A percentile compares a stretch with the other conserved stretches of the same genome.
phyloP scores from a whole-genome alignment of 1,284 basidiomycete species.

The Ustilago trichophora region DNA sequence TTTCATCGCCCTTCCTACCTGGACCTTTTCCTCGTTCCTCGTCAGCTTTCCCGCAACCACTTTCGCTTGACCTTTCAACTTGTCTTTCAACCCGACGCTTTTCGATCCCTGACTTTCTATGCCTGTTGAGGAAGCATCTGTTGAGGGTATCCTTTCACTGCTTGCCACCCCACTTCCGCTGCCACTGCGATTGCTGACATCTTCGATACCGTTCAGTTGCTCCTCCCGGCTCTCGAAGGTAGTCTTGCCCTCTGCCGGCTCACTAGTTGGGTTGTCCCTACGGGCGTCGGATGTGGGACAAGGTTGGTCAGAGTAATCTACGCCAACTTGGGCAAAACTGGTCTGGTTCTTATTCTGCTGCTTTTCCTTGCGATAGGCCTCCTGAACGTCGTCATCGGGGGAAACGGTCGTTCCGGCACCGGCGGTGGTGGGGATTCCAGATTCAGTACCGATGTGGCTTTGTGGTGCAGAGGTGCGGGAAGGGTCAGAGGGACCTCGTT shows the following conservation, averaged over 20 bases:
- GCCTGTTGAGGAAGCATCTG: neutral
- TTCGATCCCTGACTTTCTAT: neutral
- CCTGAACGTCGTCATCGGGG: conserved; percentile 24
- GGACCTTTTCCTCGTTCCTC: conserved; percentile 28
- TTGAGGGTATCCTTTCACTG: neutral
- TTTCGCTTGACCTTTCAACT: conserved; percentile 41
- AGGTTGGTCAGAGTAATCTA: conserved; percentile 32
- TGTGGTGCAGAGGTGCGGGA: conserved; percentile 17
- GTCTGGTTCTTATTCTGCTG: conserved; percentile 10
- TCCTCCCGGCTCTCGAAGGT: conserved; percentile 2
- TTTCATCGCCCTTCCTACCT: conserved; percentile 22
- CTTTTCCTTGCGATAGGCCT: too few species aligned
- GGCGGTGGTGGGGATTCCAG: conserved; percentile 43
- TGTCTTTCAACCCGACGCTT: conserved; percentile 24
- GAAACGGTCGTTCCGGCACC: conserved; percentile 44
- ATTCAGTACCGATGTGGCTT: conserved; percentile 28
- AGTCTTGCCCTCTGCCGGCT: conserved; percentile 12
- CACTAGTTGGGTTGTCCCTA: conserved; percentile 3
- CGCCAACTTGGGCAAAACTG: conserved; percentile 9
- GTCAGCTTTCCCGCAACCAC: conserved; percentile 31
- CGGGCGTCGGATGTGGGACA: conserved; percentile 28
- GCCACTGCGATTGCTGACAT: neutral
- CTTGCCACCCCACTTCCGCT: neutral
- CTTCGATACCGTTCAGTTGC: neutral
- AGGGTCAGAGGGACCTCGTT: conserved; percentile 11